These are phyloP conservation scores for Eragrostis nindensis DNA, from an alignment of 176 grass and related monocot species.

Conservation along the genomic window DNA sequence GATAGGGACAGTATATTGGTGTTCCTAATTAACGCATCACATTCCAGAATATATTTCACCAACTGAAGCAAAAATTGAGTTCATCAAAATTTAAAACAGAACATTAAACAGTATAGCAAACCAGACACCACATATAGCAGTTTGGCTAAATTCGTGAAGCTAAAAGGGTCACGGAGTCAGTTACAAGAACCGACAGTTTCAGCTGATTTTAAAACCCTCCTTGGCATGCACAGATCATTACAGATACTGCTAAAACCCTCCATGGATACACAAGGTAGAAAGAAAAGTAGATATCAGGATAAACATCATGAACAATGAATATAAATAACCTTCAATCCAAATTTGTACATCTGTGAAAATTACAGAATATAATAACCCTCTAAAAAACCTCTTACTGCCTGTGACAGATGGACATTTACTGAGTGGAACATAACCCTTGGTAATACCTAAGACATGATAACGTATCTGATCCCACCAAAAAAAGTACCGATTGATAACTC, in stretches of 20 bases:
- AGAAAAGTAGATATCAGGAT: background rate
- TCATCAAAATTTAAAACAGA: background rate
- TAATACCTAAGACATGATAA: conserved; percentile 22
- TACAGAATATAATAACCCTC: conserved; percentile 38
- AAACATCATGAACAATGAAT: conserved; percentile 8
- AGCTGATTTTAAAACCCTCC: background rate
- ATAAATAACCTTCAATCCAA: conserved; percentile 34
- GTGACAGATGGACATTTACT: conserved; percentile 41
- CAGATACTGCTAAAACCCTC: background rate
- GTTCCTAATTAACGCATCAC: background rate
- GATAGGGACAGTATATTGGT: no score
- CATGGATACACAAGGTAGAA: background rate
- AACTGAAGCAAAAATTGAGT: background rate
- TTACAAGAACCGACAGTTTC: background rate
- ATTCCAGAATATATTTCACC: background rate
- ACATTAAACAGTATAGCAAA: background rate
- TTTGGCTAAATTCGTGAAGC: background rate
- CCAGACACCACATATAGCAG: background rate
- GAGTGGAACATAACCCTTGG: conserved; percentile 30
- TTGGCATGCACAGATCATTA: background rate
- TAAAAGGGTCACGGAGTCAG: background rate
- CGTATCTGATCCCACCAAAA: conserved; percentile 20
- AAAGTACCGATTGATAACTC: conserved; percentile 16
- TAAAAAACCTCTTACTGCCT: conserved; percentile 44
- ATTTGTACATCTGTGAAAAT: conserved; percentile 40